Evolutionary conservation across 2,329 filamentous ascomycete species (phyloP), one percentile per base, ranked within the genome.

Genomic region (Nothopassalora personata): DNA sequence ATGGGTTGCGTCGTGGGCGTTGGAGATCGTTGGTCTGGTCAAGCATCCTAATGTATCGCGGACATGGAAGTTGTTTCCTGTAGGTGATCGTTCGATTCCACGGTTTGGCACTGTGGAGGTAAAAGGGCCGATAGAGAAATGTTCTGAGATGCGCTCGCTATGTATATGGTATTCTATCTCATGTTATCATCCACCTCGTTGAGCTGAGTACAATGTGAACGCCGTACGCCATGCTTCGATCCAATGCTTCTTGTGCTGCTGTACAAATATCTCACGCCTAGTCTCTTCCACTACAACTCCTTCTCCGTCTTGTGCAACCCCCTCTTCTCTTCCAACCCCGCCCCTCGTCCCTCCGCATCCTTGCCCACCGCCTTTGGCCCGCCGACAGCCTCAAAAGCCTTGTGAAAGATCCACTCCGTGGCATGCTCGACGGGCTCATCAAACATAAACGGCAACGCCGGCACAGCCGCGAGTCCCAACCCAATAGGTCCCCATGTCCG

Each of bases 401-500:
- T 89, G 69, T 96, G 89, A 77, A 97, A 97, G 2, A 83, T 74
- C 88, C 88, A 97, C 71, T 97, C 92, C 0, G 96, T 90, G 0
- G 89, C 91, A 63, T 91, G 83, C 76, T 97, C 94, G 6, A 99
- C 91, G 0, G 94, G 93, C 73, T 96, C 83, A 70, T 99, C 92
- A 67, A 97, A 97, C 57, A 96, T 76, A 59, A 82, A 86, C 0
- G 92, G 93, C 58, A 97, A 74, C 73, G 92, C 89, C 0, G 92
- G 93, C 8, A 97, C 91, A 8, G 76, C 79, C 4, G 80, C 78
- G 3, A 84, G 77, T 68, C 85, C 85, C 56, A 87, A 79, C 1
- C 94, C 94, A 60, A 99, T 96, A 0, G 94, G 94, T 0, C 83
- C 89, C 88, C 89, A 99, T 0, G 90, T 94, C 66, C 93, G 80